Evolutionary conservation across 345 rosid genomes (phyloP).

Genomic region (Dimocarpus longan): DNA sequence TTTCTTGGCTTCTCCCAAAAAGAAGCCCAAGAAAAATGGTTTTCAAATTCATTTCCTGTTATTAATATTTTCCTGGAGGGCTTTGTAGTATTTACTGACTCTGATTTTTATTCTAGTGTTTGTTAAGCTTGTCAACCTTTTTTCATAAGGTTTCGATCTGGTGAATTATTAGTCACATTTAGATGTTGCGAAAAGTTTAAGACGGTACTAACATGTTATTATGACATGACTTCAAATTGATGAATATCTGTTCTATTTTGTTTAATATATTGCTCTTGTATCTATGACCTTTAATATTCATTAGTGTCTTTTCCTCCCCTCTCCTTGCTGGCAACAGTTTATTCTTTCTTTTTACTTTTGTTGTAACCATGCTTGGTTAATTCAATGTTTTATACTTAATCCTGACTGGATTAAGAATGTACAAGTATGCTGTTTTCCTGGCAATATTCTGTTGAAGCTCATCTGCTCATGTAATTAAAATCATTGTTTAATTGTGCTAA

Average conservation of each 20-base stretch:
- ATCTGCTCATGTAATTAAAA: constrained; percentile 2
- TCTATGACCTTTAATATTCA: background rate
- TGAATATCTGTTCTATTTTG: background rate
- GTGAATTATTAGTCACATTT: background rate
- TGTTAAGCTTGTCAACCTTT: background rate
- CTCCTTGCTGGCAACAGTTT: background rate
- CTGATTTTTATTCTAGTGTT: background rate
- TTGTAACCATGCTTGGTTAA: background rate
- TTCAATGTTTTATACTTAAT: background rate
- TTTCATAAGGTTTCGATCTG: background rate
- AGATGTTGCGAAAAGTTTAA: background rate
- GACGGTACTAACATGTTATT: background rate
- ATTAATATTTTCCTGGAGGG: background rate
- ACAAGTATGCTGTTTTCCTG: background rate
- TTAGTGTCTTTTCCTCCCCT: background rate
- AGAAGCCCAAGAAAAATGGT: background rate
- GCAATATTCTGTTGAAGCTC: constrained; percentile 2
- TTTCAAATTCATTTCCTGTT: background rate
- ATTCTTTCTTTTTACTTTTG: background rate
- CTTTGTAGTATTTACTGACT: background rate
- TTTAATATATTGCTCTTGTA: background rate
- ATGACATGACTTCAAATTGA: background rate
- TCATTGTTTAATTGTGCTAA: background rate
- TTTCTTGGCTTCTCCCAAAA: background rate
- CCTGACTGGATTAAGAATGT: background rate